Percentiles rank a stretch among this genome's conserved stretches.
phyloP scores from a whole-genome alignment of 495 filamentous ascomycete species.

The Penicillium cinerascens region DNA sequence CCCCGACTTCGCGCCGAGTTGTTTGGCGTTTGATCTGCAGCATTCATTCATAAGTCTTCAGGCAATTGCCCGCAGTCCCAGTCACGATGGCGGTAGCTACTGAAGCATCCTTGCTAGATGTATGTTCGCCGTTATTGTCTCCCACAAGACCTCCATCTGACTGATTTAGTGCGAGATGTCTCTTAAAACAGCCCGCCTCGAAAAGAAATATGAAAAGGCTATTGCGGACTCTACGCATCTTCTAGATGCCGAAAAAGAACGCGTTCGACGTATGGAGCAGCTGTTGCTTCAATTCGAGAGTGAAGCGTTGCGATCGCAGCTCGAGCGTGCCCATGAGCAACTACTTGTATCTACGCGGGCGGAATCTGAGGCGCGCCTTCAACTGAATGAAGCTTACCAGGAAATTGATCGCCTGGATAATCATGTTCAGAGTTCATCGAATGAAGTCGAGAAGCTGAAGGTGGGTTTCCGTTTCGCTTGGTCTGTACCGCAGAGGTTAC shows the following conservation, averaged over 20 bases:
- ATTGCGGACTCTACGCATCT: slow-evolving; percentile 56
- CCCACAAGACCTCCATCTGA: background rate
- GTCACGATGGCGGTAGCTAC: slow-evolving; percentile 17
- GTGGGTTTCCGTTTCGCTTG: slow-evolving; percentile 37
- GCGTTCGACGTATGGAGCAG: slow-evolving; percentile 61
- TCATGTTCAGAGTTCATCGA: slow-evolving; percentile 53
- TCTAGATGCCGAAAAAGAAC: slow-evolving; percentile 63
- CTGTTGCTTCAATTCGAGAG: slow-evolving; percentile 70
- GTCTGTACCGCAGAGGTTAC: background rate
- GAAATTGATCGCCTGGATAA: slow-evolving; percentile 54
- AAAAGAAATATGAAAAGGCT: slow-evolving; percentile 62
- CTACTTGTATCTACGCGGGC: slow-evolving; percentile 45
- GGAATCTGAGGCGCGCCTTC: slow-evolving; percentile 51
- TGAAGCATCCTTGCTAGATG: slow-evolving; percentile 23
- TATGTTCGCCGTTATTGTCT: slow-evolving; percentile 11
- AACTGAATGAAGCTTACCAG: slow-evolving; percentile 54
- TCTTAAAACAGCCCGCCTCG: slow-evolving; percentile 49
- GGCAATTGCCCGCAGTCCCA: background rate
- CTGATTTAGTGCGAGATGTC: slow-evolving; percentile 38
- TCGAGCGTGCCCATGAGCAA: slow-evolving; percentile 53
- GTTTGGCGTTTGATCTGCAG: background rate
- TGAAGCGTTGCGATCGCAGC: slow-evolving; percentile 56
- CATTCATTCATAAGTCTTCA: background rate
- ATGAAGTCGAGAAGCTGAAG: slow-evolving; percentile 65
- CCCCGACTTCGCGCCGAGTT: background rate